Conservation (phyloP, 345 rosid species). For the Salix caprea region DNA sequence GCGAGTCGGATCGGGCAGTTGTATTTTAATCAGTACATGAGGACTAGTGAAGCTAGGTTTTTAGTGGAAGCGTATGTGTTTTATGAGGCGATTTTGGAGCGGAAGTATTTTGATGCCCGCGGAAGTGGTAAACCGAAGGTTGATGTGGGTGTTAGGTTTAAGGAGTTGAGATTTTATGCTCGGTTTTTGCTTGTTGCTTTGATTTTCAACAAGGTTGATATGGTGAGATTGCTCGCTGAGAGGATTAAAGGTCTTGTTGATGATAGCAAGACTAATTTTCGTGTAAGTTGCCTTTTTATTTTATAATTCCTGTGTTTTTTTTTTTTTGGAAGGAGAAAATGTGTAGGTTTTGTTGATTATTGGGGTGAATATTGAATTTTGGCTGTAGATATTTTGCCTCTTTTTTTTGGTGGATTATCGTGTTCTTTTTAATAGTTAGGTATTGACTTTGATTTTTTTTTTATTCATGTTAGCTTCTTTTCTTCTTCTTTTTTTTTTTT, state of each 20-base stretch:
- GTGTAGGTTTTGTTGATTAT: background rate
- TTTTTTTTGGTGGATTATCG: background rate
- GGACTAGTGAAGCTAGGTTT: slow-evolving; percentile 82
- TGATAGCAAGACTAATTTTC: slow-evolving; percentile 63
- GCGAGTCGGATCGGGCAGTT: slow-evolving; percentile 99
- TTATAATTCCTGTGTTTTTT: background rate
- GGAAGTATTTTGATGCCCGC: slow-evolving; percentile 70
- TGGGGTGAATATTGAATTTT: background rate
- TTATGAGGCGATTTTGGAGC: slow-evolving; percentile 77
- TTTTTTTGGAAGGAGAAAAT: background rate
- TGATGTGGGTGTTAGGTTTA: slow-evolving; percentile 68
- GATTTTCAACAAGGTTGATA: slow-evolving; percentile 63
- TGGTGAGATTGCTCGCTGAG: slow-evolving; percentile 36
- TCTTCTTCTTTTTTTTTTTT: background rate
- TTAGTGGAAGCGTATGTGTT: slow-evolving; percentile 84
- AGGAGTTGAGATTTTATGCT: slow-evolving; percentile 86
- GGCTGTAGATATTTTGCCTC: background rate
- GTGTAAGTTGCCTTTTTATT: slow-evolving; percentile 36
- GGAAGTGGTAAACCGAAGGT: slow-evolving; percentile 25
- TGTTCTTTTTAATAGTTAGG: background rate
- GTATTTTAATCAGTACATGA: slow-evolving; percentile 87
- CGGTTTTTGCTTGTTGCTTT: slow-evolving; percentile 77
- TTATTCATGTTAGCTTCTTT: background rate
- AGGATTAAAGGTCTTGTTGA: slow-evolving; percentile 45
- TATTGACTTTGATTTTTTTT: background rate